Percentiles rank a stretch among this genome's conserved stretches.
These are phyloP conservation scores for Galerina marginata DNA, from an alignment of 768 basidiomycete genomes.

Conservation along the genomic window DNA sequence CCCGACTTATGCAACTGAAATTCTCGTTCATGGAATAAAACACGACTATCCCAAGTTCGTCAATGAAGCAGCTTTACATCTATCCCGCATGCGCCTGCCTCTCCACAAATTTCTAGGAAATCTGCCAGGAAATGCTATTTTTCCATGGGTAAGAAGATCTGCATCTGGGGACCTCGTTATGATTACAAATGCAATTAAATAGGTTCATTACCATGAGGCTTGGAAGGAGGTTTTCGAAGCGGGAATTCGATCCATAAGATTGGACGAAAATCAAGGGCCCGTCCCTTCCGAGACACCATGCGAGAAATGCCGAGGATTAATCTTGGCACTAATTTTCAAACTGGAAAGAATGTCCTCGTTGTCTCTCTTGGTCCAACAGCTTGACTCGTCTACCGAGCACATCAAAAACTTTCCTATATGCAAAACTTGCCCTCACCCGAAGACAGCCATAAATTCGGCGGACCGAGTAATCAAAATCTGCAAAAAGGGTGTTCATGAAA, in stretches of 20 bases:
- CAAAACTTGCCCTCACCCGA: not conserved
- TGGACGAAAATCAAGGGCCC: not conserved
- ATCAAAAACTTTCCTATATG: not conserved
- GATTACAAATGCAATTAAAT: not conserved
- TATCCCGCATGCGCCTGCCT: not conserved
- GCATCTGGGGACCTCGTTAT: too few relatives aligned
- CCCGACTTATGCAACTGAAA: not conserved
- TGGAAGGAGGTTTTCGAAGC: not conserved
- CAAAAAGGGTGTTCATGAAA: not conserved
- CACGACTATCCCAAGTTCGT: slow-evolving; percentile 2
- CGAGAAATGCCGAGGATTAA: not conserved
- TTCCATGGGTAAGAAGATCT: not conserved
- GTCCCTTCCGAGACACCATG: not conserved
- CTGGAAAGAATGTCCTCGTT: not conserved
- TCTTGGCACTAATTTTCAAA: not conserved
- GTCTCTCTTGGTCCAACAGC: not conserved
- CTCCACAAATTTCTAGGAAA: not conserved
- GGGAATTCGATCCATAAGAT: not conserved
- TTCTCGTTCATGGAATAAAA: not conserved
- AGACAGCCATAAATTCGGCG: not conserved
- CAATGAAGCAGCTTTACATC: not conserved
- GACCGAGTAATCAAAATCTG: not conserved
- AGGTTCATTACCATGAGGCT: not conserved
- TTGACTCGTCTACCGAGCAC: not conserved
- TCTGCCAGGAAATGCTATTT: not conserved